phyloP scores from a whole-genome alignment of 2,329 filamentous ascomycete genomes.

The Monosporascus ibericus region DNA sequence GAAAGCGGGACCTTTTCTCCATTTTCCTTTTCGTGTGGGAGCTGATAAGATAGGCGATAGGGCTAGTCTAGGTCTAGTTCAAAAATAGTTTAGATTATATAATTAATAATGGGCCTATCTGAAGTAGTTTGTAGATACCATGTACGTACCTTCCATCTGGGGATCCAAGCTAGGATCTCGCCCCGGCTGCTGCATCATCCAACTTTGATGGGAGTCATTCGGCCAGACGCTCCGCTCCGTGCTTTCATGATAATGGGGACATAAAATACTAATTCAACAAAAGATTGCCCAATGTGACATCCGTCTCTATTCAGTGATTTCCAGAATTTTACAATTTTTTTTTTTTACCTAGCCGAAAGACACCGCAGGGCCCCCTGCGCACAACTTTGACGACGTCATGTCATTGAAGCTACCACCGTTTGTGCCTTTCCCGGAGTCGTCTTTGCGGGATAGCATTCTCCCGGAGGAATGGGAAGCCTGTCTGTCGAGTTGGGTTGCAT shows the following conservation, averaged over 20 bases:
- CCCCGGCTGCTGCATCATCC: background rate
- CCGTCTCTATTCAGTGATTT: too few relatives aligned
- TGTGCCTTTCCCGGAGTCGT: slow-evolving; percentile 67
- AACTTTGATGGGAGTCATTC: background rate
- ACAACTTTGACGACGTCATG: slow-evolving; percentile 22
- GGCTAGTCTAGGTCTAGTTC: background rate
- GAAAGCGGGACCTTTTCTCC: background rate
- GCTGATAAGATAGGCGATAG: background rate
- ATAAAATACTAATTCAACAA: too few relatives aligned
- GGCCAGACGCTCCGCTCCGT: background rate
- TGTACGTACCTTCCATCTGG: background rate
- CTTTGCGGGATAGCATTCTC: slow-evolving; percentile 60
- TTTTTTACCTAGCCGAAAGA: too few relatives aligned
- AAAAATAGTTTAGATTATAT: background rate
- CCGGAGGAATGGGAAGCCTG: slow-evolving; percentile 71
- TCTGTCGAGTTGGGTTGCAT: slow-evolving; percentile 67
- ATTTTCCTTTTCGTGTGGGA: slow-evolving; percentile 1
- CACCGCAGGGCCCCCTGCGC: background rate
- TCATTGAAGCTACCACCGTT: slow-evolving; percentile 57
- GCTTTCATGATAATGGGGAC: background rate
- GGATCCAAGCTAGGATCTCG: too few relatives aligned
- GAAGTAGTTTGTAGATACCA: background rate
- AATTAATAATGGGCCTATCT: background rate
- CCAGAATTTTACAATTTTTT: too few relatives aligned
- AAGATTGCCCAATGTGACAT: too few relatives aligned